Evolutionary conservation across 116 monocot genomes (phyloP).

Genomic region (Iris pallida): DNA sequence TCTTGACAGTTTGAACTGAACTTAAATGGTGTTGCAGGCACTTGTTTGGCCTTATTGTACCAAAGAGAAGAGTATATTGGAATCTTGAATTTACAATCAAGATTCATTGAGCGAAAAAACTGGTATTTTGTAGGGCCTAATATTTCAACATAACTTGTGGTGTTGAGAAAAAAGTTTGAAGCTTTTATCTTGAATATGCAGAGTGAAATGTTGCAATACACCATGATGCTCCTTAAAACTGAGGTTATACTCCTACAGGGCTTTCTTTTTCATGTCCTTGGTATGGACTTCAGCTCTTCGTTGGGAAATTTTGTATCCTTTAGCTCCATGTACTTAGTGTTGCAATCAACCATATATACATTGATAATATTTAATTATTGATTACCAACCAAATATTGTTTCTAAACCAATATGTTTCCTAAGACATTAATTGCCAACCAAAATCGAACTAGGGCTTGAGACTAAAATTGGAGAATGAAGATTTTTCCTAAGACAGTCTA

Average conservation of each 20-base stretch:
- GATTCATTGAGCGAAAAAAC: background rate
- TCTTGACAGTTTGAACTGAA: slow-evolving; percentile 24
- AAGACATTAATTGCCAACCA: too few relatives aligned
- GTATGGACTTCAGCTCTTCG: background rate
- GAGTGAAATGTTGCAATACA: background rate
- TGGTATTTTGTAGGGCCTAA: slow-evolving; percentile 1
- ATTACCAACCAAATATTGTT: too few relatives aligned
- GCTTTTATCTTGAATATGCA: background rate
- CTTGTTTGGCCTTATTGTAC: slow-evolving; percentile 15
- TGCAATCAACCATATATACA: too few relatives aligned
- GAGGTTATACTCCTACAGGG: background rate
- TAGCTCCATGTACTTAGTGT: slow-evolving; percentile 4
- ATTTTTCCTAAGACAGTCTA: too few relatives aligned
- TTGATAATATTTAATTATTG: too few relatives aligned
- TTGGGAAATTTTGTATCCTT: slow-evolving; percentile 6
- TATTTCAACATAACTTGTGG: too few relatives aligned
- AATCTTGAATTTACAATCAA: slow-evolving; percentile 8
- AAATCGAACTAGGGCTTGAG: too few relatives aligned
- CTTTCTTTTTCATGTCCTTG: background rate
- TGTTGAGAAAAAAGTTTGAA: background rate
- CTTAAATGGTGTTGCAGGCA: slow-evolving; percentile 23
- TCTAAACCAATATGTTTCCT: too few relatives aligned
- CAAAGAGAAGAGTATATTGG: slow-evolving; percentile 14
- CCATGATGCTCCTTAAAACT: slow-evolving; percentile 3
- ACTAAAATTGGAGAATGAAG: too few relatives aligned